Percentiles rank a stretch among this genome's conserved stretches.
Evolutionary conservation across 2,329 filamentous ascomycete genomes (phyloP).

Genomic region (Paecilomyces variotii): DNA sequence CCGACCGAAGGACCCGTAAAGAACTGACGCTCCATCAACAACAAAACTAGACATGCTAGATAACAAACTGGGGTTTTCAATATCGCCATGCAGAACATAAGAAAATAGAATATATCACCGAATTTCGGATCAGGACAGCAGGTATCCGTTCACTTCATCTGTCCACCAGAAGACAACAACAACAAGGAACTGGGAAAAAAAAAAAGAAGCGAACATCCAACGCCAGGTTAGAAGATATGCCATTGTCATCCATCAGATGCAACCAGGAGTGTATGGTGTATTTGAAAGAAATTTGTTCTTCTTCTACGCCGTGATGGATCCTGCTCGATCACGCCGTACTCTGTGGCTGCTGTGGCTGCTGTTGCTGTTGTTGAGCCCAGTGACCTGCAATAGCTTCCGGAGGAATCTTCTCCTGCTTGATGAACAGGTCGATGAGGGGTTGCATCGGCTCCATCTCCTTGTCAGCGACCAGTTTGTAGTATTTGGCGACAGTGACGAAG

Average conservation of each 20-base stretch:
- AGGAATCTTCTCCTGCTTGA: conserved; percentile 79
- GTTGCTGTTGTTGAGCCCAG: conserved; percentile 28
- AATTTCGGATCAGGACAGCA: not conserved
- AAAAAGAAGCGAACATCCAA: not conserved
- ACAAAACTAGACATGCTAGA: not conserved
- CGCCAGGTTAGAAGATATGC: not conserved
- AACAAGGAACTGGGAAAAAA: not conserved
- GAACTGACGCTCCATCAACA: not conserved
- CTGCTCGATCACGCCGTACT: not conserved
- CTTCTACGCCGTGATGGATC: not conserved
- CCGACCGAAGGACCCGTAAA: not conserved
- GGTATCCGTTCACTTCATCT: not conserved
- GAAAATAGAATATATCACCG: not conserved
- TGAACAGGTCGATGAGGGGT: conserved; percentile 85
- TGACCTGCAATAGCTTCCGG: conserved; percentile 48
- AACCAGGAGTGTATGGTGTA: not conserved
- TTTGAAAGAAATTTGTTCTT: not conserved
- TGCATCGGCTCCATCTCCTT: conserved; percentile 95
- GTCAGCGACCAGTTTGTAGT: conserved; percentile 74
- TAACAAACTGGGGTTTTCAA: not conserved
- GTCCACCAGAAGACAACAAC: not conserved
- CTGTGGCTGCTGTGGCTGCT: not conserved
- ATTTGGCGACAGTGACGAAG: conserved; percentile 72
- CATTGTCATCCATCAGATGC: not conserved
- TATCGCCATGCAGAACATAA: not conserved